Evolutionary conservation across 2,329 filamentous ascomycete species (phyloP).

Genomic region (Talaromyces islandicus): DNA sequence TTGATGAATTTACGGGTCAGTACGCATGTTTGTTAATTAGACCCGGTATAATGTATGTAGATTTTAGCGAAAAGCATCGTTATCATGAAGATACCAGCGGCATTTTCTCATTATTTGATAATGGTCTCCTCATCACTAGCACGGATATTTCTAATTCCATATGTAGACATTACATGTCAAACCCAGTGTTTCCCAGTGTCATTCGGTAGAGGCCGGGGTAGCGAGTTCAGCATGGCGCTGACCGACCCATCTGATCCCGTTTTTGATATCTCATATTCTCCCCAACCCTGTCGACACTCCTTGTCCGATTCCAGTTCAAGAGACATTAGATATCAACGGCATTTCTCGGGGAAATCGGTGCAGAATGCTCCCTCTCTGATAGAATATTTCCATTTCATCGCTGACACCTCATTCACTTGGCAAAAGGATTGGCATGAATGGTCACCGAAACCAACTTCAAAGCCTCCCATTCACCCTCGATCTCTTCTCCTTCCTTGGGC

Average conservation of each 20-base stretch:
- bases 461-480: slow-evolving; percentile 37
- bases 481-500: slow-evolving; percentile 34
- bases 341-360: too few relatives aligned
- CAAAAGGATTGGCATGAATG: slow-evolving; percentile 61
- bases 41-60: background rate
- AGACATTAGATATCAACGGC: background rate
- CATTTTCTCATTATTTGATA: background rate
- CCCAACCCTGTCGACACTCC: background rate
- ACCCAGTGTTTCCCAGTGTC: background rate
- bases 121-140: background rate
- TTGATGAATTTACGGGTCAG: background rate
- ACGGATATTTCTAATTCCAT: background rate
- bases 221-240: background rate
- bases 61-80: background rate
- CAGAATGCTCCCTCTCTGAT: background rate
- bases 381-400: background rate
- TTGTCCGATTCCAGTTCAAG: background rate
- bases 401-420: slow-evolving; percentile 36
- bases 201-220: background rate
- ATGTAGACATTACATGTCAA: background rate
- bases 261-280: background rate
- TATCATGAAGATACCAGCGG: background rate
- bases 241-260: background rate
- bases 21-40: background rate
- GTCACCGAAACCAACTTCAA: slow-evolving; percentile 52